Base-by-base conservation (phyloP, 2,329 filamentous ascomycete genomes). In the Alternaria sp. region DNA sequence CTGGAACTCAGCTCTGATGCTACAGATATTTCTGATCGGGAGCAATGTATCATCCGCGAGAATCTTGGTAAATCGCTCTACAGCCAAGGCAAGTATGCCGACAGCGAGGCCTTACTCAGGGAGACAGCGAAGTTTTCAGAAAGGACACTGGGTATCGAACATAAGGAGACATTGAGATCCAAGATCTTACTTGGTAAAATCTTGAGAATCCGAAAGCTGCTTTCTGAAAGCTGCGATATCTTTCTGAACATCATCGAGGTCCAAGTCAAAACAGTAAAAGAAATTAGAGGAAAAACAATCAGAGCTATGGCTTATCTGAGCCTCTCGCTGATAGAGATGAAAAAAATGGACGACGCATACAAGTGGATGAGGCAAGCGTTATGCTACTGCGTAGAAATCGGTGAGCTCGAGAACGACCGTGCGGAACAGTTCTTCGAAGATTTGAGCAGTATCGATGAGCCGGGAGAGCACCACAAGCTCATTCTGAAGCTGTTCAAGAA, bases 81-180 rank as follows among this genome's bases (percentile, higher is more conserved):
- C 18, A 0, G 0, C 2, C 38, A 41, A 12, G 5, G 1, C 11
- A 41, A 22, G 5, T 20, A 41, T 12, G 18, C 38, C 5, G 38
- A 22, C 9, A 41, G 18, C 18, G 38, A 22, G 38, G 38, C 18
- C 4, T 41, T 41, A 9, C 11, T 41, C 9, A 41, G 11, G 3
- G 3, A 20, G 11, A 14, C 18, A 41, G 5, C 9, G 3, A n/a
- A 3, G 11, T 22, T 14, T 11, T 41, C 38, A 22, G 38, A 22
- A 14, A 22, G 1, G 2, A n/a, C n/a, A n/a, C n/a, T n/a, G n/a
- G 38, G 38, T 0, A 41, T 22, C 5, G 18, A 41, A 3, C 38
- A 41, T 14, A 0, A 1, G 2, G 0, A 14, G 0, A 22, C 38
- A 7, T 7, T 22, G 0, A 1, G 5, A 0, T 41, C 18, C 18